phyloP scores from a whole-genome alignment of 495 filamentous ascomycete genomes.

The Penicillium paradoxum region DNA sequence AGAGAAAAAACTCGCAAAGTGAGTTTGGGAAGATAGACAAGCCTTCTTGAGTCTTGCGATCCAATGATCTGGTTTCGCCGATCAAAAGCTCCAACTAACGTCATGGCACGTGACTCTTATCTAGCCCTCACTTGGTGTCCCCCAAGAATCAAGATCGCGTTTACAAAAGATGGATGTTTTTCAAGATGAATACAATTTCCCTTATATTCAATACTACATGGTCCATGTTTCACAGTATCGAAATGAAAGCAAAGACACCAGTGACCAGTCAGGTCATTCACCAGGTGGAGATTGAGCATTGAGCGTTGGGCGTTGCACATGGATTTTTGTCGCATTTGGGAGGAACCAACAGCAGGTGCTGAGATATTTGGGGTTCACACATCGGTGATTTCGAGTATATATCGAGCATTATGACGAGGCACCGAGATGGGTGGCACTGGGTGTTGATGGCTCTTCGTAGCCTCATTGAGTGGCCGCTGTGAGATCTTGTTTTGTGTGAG shows the following conservation, averaged over 20 bases:
- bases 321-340: constrained; percentile 3
- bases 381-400: neutral
- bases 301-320: neutral
- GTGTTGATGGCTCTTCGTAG: neutral
- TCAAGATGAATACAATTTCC: neutral
- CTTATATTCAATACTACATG: neutral
- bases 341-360: neutral
- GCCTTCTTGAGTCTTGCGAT: constrained; percentile 1
- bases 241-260: neutral
- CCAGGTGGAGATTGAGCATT: too few species aligned
- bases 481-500: neutral
- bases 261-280: neutral
- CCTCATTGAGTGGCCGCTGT: neutral
- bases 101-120: constrained; percentile 22
- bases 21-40: neutral
- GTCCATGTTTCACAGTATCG: neutral
- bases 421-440: neutral
- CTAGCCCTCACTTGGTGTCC: neutral
- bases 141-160: neutral
- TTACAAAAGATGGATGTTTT: neutral
- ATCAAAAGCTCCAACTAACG: constrained; percentile 13
- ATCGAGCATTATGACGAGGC: too few species aligned
- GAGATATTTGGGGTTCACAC: neutral
- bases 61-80: neutral
- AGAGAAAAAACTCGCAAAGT: neutral